A percentile compares a stretch with the other conserved stretches of the same genome.
These are phyloP conservation scores for Discostella stelligera DNA, from an alignment of 352 stramenopile species.

Conservation along the genomic window DNA sequence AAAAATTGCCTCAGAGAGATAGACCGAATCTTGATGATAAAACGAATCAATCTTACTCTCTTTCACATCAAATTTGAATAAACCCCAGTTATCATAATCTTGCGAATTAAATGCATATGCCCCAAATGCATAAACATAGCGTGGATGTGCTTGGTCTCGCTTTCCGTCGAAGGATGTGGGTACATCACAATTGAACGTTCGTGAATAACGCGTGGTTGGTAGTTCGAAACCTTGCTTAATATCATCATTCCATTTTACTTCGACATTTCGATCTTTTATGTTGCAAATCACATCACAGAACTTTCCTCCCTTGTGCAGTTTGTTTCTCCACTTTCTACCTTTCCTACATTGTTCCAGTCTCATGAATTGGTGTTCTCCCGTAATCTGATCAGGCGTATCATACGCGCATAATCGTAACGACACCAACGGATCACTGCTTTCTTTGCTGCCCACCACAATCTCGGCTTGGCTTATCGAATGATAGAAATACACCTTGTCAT, in stretches of 20 bases:
- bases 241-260: constrained; percentile 37
- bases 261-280: constrained; percentile 12
- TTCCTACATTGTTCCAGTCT: constrained; percentile 30
- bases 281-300: constrained; percentile 48
- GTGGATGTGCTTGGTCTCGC: constrained; percentile 19
- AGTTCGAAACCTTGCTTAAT: constrained; percentile 48
- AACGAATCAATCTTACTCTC: constrained; percentile 23
- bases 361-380: constrained; percentile 51
- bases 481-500: constrained; percentile 52
- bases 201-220: constrained; percentile 39
- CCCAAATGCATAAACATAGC: constrained; percentile 46
- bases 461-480: constrained; percentile 39
- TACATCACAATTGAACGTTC: constrained; percentile 7
- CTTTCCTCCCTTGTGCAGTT: constrained; percentile 32
- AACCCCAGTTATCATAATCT: constrained; percentile 42
- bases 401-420: constrained; percentile 43
- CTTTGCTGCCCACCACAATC: constrained; percentile 3
- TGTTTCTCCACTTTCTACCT: constrained; percentile 30
- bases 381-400: constrained; percentile 34
- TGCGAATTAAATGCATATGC: constrained; percentile 27
- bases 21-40: constrained; percentile 39
- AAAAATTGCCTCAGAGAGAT: constrained; percentile 46
- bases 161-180: neutral
- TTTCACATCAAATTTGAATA: constrained; percentile 50
- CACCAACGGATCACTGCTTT: neutral